Percentiles rank a stretch among this genome's conserved stretches.
Evolutionary conservation across 768 basidiomycete species (phyloP).

Genomic region (Psilocybe azurescens): DNA sequence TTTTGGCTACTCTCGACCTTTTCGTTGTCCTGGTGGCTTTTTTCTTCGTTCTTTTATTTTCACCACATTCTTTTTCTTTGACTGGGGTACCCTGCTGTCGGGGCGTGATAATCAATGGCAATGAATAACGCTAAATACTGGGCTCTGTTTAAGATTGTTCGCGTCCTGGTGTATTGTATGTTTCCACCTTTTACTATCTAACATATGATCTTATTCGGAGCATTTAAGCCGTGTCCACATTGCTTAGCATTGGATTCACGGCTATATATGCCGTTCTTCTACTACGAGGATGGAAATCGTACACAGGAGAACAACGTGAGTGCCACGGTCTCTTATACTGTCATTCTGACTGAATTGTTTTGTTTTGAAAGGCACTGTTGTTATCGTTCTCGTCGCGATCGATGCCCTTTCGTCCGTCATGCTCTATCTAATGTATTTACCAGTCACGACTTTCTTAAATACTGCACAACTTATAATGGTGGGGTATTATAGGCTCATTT

Average conservation of each 20-base stretch:
- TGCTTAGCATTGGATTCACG: slow-evolving; percentile 37
- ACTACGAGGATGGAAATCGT: slow-evolving; percentile 38
- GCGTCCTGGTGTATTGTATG: slow-evolving; percentile 41
- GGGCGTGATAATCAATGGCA: slow-evolving; percentile 18
- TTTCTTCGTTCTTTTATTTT: slow-evolving; percentile 18
- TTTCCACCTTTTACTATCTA: not conserved
- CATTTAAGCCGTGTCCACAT: slow-evolving; percentile 34
- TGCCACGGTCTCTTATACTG: not conserved
- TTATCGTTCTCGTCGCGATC: slow-evolving; percentile 33
- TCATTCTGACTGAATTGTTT: slow-evolving; percentile 1
- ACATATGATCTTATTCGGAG: not conserved
- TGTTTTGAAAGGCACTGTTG: slow-evolving; percentile 34
- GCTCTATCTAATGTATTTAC: slow-evolving; percentile 41
- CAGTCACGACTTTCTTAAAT: not conserved
- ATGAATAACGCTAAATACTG: slow-evolving; percentile 31
- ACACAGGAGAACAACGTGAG: slow-evolving; percentile 39
- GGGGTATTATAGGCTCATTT: slow-evolving; percentile 38
- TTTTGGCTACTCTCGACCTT: slow-evolving; percentile 28
- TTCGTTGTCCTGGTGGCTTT: slow-evolving; percentile 35
- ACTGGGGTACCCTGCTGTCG: not conserved
- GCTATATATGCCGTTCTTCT: slow-evolving; percentile 39
- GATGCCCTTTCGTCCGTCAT: slow-evolving; percentile 38
- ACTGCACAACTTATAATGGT: not conserved
- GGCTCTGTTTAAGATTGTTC: slow-evolving; percentile 37
- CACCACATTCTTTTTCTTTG: slow-evolving; percentile 11